Base-by-base conservation (phyloP, 495 filamentous ascomycete genomes). In the Achaetomiella virescens region DNA sequence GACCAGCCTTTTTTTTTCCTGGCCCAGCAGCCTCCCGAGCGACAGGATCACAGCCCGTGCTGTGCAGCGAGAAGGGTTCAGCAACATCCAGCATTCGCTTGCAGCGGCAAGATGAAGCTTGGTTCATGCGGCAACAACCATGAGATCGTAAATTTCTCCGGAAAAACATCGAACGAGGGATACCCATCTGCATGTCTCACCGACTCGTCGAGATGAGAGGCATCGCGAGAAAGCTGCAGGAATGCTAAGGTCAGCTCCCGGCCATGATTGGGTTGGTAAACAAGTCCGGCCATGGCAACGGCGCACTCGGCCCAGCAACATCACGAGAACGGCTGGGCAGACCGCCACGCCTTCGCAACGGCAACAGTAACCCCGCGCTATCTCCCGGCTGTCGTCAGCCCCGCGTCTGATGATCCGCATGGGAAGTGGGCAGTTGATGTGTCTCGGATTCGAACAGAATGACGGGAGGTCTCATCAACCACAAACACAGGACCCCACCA, bases 101-200 rank as follows among this genome's bases (percentile, higher is more conserved):
- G 63, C 59, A 68, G 63, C 63, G 61, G 66, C 58, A 68, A 64
- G 62, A 66, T 58, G 36, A 18, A 18, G 22, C 37, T 46, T 54
- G 31, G 55, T 66, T 69, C 66, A 69, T 69, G 64, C 66, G 52
- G 37, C 50, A 57, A 55, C 55, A 20, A 47, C 35, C 37, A n/a
- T 8, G 35, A 48, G n/a, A 35, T 49, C 44, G 10, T 35, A 42
- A 25, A 48, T 49, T 25, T 9, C 38, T 29, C 47, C 33, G 18
- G 22, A 25, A 22, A 7, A n/a, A 22, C 41, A 17, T 43, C 35
- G 20, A 35, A n/a, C 21, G 31, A 36, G 5, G 36, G 6, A 47
- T 20, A 15, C 9, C 40, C 55, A 20, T 37, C 41, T 57, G 55
- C 35, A 45, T 40, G 55, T 57, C 55, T 60, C 57, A 60, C 57